Evolutionary conservation across 2,329 filamentous ascomycete genomes (phyloP), one percentile per base, ranked within the genome.

Genomic region (Botrytis deweyae): DNA sequence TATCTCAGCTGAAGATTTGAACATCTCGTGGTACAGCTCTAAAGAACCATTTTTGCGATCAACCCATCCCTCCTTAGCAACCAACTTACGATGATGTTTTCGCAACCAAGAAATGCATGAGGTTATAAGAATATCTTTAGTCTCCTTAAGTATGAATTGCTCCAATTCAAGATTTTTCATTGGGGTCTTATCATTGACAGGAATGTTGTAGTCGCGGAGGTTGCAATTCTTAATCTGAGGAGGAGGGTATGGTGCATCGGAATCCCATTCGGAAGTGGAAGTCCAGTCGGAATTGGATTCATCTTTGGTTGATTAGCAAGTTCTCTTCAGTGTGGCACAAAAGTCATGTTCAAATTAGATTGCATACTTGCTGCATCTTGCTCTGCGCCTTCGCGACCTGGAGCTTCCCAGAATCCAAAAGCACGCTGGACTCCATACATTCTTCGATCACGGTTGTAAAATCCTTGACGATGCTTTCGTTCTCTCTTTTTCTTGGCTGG

Each of bases 291-390:
- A 52, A 52, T 52, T n/a, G 12, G 49, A n/a, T n/a, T n/a, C 49
- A 10, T 58, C 29, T 58, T 20, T 58, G 14, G 33, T 33, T 14
- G n/a, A 10, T n/a, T 52, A 52, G 49, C 49, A 1, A n/a, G 3
- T 1, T 14, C n/a, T 1, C 10, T 16, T n/a, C 25, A 14, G 4
- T 6, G 6, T n/a, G 25, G 12, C 0, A 12, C 16, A 8, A 7
- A 16, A 59, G 0, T 22, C 18, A 10, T 36, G 8, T 18, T 22
- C 22, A 36, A 36, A 8, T 2, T 59, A 8, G 18, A 33, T 33
- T 10, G 18, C 12, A 59, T 36, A 59, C 29, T 7, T 20, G 7
- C 18, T 36, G 18, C 58, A 36, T 33, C 58, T 36, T 59, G 29
- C 18, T 59, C 58, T 59, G 58, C 58, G 29, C 29, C 29, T 59